Conservation (phyloP, 192 early-diverging fungal species). For the Backusella australiensis region DNA sequence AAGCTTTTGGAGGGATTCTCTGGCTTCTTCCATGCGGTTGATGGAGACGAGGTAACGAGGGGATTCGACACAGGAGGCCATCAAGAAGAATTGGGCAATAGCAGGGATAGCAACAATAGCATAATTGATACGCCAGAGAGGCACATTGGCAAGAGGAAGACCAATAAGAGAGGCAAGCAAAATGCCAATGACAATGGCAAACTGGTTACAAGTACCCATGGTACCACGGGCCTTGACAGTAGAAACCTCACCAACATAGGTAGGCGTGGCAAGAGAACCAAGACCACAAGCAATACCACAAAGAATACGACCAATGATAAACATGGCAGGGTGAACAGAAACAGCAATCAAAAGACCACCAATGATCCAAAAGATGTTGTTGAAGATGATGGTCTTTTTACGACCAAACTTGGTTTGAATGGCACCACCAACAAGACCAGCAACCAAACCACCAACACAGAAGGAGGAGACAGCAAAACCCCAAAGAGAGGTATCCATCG, state of each 20-base stretch:
- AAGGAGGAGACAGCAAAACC: conserved; percentile 46
- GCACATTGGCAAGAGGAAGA: conserved; percentile 54
- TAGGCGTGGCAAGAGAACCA: conserved; percentile 48
- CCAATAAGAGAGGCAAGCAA: conserved; percentile 66
- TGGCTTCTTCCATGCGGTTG: conserved; percentile 59
- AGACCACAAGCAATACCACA: conserved; percentile 74
- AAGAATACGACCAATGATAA: conserved; percentile 69
- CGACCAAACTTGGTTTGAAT: conserved; percentile 44
- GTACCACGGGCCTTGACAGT: conserved; percentile 65
- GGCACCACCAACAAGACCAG: conserved; percentile 49
- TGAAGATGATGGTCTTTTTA: conserved; percentile 54
- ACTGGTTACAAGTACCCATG: conserved; percentile 73
- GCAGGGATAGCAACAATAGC: conserved; percentile 55
- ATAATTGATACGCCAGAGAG: conserved; percentile 71
- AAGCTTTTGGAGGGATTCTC: conserved; percentile 48
- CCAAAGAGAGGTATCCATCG: conserved; percentile 30
- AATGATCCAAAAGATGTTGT: conserved; percentile 64
- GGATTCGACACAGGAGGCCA: no score
- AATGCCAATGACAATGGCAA: conserved; percentile 76
- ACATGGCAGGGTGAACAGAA: conserved; percentile 56
- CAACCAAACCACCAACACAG: conserved; percentile 54
- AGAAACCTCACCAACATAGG: conserved; percentile 77
- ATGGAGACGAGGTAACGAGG: no score
- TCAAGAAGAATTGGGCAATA: no score
- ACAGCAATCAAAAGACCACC: conserved; percentile 64